These are phyloP conservation scores for Podaxis pistillaris DNA, from an alignment of 768 basidiomycete genomes.

Conservation along the genomic window DNA sequence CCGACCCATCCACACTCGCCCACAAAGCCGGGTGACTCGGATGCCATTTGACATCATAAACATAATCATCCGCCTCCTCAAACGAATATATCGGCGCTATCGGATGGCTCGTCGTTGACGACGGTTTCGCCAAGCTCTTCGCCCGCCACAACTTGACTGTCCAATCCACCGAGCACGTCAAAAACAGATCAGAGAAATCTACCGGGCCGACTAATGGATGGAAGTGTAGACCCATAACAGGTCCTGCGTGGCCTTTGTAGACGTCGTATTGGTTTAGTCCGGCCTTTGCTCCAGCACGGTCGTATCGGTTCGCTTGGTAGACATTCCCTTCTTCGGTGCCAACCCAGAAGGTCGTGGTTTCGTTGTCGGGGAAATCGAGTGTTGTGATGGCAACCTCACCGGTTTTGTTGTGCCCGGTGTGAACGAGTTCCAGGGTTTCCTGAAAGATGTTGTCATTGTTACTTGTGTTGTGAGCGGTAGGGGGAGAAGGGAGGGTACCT, in stretches of 20 bases:
- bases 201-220: conserved; percentile 90
- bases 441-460: too few species aligned
- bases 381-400: conserved; percentile 94
- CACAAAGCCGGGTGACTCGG: conserved; percentile 93
- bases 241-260: conserved; percentile 90
- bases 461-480: too few species aligned
- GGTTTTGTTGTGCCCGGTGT: conserved; percentile 93
- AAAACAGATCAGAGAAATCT: conserved; percentile 94
- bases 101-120: conserved; percentile 43
- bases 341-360: conserved; percentile 96
- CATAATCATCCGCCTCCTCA: conserved; percentile 97
- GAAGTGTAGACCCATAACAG: conserved; percentile 93
- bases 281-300: conserved; percentile 95
- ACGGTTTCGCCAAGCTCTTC: conserved; percentile 69
- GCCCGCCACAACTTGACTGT: conserved; percentile 96
- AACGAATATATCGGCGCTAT: conserved; percentile 88
- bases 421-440: conserved; percentile 92
- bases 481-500: too few species aligned
- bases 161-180: conserved; percentile 95
- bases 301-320: conserved; percentile 95
- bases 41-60: conserved; percentile 99
- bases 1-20: conserved; percentile 91
- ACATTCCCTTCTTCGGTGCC: conserved; percentile 98
- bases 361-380: conserved; percentile 92
- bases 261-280: conserved; percentile 92